Evolutionary conservation across 345 rosid genomes (phyloP).

Genomic region (Rhodomyrtus tomentosa): DNA sequence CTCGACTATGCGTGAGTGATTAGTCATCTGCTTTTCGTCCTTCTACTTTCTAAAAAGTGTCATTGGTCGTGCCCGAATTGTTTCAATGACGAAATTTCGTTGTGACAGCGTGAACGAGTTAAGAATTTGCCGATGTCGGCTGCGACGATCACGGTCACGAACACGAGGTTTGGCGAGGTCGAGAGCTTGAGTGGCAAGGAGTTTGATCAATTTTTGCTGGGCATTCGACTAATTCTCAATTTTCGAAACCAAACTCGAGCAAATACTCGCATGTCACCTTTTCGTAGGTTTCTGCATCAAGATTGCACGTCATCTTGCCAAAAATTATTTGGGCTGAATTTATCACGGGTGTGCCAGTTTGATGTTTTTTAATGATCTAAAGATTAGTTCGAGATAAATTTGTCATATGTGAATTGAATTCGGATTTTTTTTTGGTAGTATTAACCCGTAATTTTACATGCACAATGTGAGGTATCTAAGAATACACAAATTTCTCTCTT

Average conservation of each 20-base stretch:
- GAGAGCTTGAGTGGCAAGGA: neutral
- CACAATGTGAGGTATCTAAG: no score
- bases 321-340: no score
- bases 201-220: no score
- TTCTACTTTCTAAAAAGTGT: neutral
- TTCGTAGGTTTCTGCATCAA: neutral
- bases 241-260: neutral
- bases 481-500: neutral
- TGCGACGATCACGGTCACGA: neutral
- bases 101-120: neutral
- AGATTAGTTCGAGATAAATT: no score
- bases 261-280: neutral
- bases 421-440: no score
- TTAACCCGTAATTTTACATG: no score
- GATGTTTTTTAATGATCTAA: no score
- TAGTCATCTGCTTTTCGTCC: neutral
- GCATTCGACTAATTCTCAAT: no score
- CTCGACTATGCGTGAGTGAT: no score
- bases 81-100: neutral
- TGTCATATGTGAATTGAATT: no score
- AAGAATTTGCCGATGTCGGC: neutral
- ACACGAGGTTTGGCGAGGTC: neutral
- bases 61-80: neutral
- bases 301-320: neutral
- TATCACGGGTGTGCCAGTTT: no score